Percentiles rank a stretch among this genome's conserved stretches.
These are phyloP conservation scores for Tuctoria greenei DNA, from an alignment of 176 grass and related monocot genomes.

Conservation along the genomic window DNA sequence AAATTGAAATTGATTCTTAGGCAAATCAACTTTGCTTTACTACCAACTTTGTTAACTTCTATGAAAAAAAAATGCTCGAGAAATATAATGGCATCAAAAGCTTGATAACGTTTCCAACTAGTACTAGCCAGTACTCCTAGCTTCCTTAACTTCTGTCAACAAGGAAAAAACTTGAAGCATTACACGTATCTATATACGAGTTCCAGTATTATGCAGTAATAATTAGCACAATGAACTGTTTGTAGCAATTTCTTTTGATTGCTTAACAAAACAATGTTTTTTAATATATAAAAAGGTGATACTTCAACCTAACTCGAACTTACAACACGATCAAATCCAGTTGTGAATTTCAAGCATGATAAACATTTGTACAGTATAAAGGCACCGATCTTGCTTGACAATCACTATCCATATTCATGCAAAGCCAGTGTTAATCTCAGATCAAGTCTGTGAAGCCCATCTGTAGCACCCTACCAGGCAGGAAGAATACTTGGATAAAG, in stretches of 20 bases:
- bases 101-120: not conserved
- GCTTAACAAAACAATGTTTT: not conserved
- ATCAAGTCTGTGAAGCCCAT: not conserved
- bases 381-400: slow-evolving; percentile 15
- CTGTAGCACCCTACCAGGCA: slow-evolving; percentile 28
- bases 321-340: not conserved
- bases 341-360: slow-evolving; percentile 13
- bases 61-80: not conserved
- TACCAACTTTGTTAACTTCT: not conserved
- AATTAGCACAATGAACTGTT: slow-evolving; percentile 1
- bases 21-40: not conserved
- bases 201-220: not conserved
- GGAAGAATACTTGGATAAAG: slow-evolving; percentile 31
- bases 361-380: slow-evolving; percentile 40
- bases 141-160: not conserved
- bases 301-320: slow-evolving; percentile 11
- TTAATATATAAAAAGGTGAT: not conserved
- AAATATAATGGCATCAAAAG: not conserved
- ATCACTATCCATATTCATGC: slow-evolving; percentile 2
- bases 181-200: too few relatives aligned
- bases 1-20: too few relatives aligned
- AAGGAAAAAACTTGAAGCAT: not conserved
- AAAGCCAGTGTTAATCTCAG: not conserved
- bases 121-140: not conserved
- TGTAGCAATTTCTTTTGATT: not conserved